Conservation (phyloP, 345 rosid genomes). For the Corymbia maculata region DNA sequence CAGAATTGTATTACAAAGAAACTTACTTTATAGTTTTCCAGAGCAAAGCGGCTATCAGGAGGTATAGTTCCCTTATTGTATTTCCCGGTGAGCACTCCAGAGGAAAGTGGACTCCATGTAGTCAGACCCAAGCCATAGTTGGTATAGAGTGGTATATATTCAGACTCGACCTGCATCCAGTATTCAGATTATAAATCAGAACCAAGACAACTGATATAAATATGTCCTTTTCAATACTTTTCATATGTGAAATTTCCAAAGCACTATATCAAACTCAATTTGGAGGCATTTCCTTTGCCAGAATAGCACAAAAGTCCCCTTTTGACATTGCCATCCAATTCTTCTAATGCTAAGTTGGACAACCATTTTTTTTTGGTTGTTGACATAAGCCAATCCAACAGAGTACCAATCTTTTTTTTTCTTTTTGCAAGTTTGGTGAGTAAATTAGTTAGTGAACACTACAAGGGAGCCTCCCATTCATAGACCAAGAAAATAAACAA, state of each 20-base stretch:
- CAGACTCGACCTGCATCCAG: constrained; percentile 74
- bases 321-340: background rate
- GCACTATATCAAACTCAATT: background rate
- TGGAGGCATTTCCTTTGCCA: background rate
- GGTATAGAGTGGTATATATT: constrained; percentile 71
- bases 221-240: background rate
- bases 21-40: constrained; percentile 86
- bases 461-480: background rate
- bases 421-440: background rate
- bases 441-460: background rate
- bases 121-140: constrained; percentile 92
- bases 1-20: background rate
- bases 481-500: background rate
- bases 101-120: constrained; percentile 98
- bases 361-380: background rate
- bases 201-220: background rate
- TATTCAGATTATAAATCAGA: background rate
- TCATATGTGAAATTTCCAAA: background rate
- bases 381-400: background rate
- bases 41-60: constrained; percentile 81
- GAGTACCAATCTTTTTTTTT: background rate
- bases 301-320: background rate
- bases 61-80: constrained; percentile 85
- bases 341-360: background rate
- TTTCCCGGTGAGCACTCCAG: constrained; percentile 97